A percentile compares a stretch with the other conserved stretches of the same genome.
Conservation (phyloP, 257 asterid species). For the Lithospermum erythrorhizon region DNA sequence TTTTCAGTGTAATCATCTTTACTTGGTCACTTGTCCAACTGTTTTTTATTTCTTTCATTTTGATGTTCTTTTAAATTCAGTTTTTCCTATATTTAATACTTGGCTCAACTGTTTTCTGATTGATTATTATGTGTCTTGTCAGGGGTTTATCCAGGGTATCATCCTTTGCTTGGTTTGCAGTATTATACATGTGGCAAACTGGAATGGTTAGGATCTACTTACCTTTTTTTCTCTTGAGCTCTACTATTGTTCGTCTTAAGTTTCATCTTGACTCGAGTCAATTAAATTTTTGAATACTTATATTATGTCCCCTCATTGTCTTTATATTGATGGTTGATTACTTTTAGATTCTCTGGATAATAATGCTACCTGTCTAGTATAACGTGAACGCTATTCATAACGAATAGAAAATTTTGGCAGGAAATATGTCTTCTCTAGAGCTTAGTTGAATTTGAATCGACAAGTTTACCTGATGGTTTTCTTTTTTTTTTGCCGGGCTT, state of each 20-base stretch:
- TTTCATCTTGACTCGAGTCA: too few relatives aligned
- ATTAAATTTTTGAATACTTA: not conserved
- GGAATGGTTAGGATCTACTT: constrained; percentile 57
- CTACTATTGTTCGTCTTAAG: too few relatives aligned
- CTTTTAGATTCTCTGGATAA: not conserved
- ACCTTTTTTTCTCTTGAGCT: not conserved
- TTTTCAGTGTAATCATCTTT: too few relatives aligned
- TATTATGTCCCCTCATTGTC: not conserved
- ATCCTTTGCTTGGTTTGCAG: constrained; percentile 88
- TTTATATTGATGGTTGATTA: not conserved
- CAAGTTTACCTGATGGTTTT: too few relatives aligned
- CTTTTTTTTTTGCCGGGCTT: too few relatives aligned
- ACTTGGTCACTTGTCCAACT: too few relatives aligned
- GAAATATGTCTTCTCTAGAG: too few relatives aligned
- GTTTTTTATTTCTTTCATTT: not conserved
- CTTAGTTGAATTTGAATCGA: too few relatives aligned
- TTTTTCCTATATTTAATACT: not conserved
- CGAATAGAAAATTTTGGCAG: too few relatives aligned
- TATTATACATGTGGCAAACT: constrained; percentile 78
- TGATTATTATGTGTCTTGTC: constrained; percentile 11
- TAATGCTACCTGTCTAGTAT: not conserved
- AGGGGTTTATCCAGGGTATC: constrained; percentile 68
- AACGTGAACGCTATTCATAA: too few relatives aligned
- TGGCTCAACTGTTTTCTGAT: not conserved
- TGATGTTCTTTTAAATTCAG: not conserved